Evolutionary conservation across 1,284 basidiomycete genomes (phyloP), one percentile per base, ranked within the genome.

Genomic region (Cutaneotrichosporon spelunceum): DNA sequence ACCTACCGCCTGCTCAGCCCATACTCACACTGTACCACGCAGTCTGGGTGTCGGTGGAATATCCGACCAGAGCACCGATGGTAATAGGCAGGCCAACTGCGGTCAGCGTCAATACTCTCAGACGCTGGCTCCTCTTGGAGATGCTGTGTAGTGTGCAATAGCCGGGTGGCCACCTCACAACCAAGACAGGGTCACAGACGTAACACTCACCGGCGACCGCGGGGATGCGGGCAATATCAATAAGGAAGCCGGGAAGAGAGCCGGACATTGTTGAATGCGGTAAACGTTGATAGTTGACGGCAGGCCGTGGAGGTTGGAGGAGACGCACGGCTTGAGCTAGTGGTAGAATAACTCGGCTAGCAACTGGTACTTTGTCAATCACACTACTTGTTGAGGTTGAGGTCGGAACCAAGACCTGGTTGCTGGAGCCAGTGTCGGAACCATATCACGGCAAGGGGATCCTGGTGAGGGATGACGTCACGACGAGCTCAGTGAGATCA

Each of bases 31-130:
- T 13, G 30, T 47, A 57, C 62, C 62, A 63, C 3, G 47, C 26
- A 21, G 24, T 34, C 57, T 54, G 44, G 30, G 62, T 45, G 54
- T 69, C 68, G 52, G 69, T 71, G 21, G 80, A 74, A 42, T 79
- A 79, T 2, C 86, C 86, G 62, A 83, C 84, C 14, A 85, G 70
- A 33, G 83, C 79, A 36, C 87, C 87, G 1, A 86, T 74, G 27
- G 81, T 81, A 14, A 88, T 76, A 9, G 87, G 87, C 6, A 88
- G 78, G 16, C 86, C 86, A 19, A 88, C 80, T 54, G 52, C 39
- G 14, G 45, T 57, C 56, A 57, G 56, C 33, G 13, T 10, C 24
- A 24, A 2, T 14, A 55, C 29, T 7, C 3, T 16, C 1, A 4
- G 14, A 16, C 24, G 21, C 24, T 47, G 13, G 23, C 45, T 47